Conservation (phyloP, 805 yeast species). For the Wickerhamiella alocasiicola region DNA sequence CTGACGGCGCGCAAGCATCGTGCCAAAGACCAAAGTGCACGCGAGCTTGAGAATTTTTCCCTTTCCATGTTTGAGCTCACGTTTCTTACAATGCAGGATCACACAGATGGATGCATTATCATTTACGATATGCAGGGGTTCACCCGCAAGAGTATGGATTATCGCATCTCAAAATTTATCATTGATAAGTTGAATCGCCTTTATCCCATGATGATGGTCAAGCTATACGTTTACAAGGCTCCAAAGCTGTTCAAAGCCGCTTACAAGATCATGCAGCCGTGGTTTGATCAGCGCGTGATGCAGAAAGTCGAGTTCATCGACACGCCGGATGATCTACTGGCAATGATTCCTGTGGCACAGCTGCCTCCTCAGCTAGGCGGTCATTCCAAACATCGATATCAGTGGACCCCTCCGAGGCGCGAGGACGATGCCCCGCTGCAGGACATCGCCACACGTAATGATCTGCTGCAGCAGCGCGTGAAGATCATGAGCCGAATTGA, state of each 20-base stretch:
- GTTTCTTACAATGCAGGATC: conserved; percentile 61
- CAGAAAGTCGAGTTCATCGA: conserved; percentile 79
- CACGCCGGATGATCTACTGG: conserved; percentile 48
- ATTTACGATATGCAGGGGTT: conserved; percentile 81
- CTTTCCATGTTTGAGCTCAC: conserved; percentile 67
- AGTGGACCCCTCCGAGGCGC: conserved; percentile 49
- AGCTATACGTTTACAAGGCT: conserved; percentile 76
- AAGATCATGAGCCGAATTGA: conserved; percentile 43
- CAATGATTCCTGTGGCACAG: conserved; percentile 44
- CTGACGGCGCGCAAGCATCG: conserved; percentile 71
- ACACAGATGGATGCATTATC: conserved; percentile 68
- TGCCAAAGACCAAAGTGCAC: conserved; percentile 52
- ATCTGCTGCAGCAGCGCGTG: conserved; percentile 41
- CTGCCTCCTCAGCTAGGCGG: conserved; percentile 74
- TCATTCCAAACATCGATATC: conserved; percentile 41
- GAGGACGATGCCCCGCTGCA: conserved; percentile 40
- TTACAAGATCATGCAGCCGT: conserved; percentile 83
- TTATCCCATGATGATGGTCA: conserved; percentile 88
- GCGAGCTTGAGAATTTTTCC: conserved; percentile 65
- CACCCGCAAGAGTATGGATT: conserved; percentile 86
- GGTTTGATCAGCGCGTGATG: conserved; percentile 96
- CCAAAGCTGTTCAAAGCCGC: conserved; percentile 95
- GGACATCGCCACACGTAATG: conserved; percentile 36
- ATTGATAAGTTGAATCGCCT: conserved; percentile 87
- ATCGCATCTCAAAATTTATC: conserved; percentile 78